Evolutionary conservation across 768 basidiomycete species (phyloP).

Genomic region (Hygrophoropsis aurantiaca): DNA sequence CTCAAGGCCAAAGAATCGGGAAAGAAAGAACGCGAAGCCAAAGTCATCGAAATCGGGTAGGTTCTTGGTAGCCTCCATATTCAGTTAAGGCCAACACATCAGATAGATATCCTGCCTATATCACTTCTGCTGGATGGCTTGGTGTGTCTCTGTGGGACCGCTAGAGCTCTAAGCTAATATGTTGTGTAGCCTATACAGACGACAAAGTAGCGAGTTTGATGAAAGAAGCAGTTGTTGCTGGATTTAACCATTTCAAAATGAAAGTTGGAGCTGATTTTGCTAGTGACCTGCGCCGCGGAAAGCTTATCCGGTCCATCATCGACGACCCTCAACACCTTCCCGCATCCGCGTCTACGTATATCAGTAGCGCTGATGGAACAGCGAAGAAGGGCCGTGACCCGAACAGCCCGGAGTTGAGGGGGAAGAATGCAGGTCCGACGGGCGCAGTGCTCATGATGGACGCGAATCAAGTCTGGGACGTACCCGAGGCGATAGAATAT

Average conservation of each 20-base stretch:
- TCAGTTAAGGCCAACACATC: background rate
- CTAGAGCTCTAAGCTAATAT: too few relatives aligned
- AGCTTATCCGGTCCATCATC: constrained; percentile 60
- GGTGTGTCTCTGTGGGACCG: too few relatives aligned
- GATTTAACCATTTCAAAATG: constrained; percentile 74
- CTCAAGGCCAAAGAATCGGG: constrained; percentile 48
- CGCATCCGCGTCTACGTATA: background rate
- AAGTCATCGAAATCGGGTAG: constrained; percentile 44
- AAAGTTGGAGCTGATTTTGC: constrained; percentile 59
- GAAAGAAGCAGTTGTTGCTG: constrained; percentile 49
- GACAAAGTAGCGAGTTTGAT: constrained; percentile 58
- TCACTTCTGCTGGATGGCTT: constrained; percentile 58
- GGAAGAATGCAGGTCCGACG: constrained; percentile 64
- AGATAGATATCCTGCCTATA: constrained; percentile 55
- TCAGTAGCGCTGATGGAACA: background rate
- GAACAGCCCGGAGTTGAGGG: constrained; percentile 38
- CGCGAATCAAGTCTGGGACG: constrained; percentile 65
- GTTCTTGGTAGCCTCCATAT: background rate
- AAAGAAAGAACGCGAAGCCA: constrained; percentile 53
- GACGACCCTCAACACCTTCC: constrained; percentile 58
- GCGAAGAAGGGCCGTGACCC: constrained; percentile 36
- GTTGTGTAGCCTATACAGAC: constrained; percentile 46
- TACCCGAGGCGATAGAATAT: constrained; percentile 58
- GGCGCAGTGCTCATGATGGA: constrained; percentile 68
- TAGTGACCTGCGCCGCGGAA: constrained; percentile 54